Evolutionary conservation across 1,139 yeast species (phyloP), one percentile per base, ranked within the genome.

Genomic region (Lodderomyces theae): DNA sequence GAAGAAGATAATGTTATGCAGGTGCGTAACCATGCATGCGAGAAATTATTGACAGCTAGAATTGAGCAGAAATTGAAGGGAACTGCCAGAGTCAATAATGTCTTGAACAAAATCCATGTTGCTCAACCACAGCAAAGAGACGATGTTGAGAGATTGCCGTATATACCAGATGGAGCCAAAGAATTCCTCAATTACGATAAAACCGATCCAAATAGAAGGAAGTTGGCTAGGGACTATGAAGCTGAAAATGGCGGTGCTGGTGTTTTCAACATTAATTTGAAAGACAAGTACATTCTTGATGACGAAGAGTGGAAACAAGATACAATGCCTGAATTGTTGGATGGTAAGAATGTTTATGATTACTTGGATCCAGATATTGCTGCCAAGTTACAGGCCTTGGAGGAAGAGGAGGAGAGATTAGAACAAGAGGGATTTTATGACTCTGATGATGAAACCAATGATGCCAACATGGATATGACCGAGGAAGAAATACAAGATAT

Each of bases 261-360:
- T 75, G 98, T 92, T 30, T 92, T 72, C 74, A 92, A 89, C 69
- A 80, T 92, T 57, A 88, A 94, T 70, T 76, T 90, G 69, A 87
- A 89, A 66, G 97, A 90, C 57, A 85, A 84, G 56, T 92, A 92
- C 67, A 56, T 92, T 47, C 74, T 92, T 53, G 98, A 92, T 52
- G 94, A 94, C 59, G 97, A 90, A 36, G 95, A 87, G 48, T 92
- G 99, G 99, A 92, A 92, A 78, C 80, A 88, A 51, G 99, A 92
- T 63, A 77, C 84, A 50, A 89, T 94, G 89, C 99, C 99, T 19
- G 99, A 92, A 72, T 77, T 92, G 42, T 72, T 92, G 63, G 90
- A 92, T 57, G 99, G 99, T 67, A 86, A 83, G 73, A 92, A 92
- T 63, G 96, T 92, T 45, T 90, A 90, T 68, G 99, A 92, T 66